Evolutionary conservation across 371 early-diverging fungal species (phyloP).

Genomic region (Mucor saturninus): DNA sequence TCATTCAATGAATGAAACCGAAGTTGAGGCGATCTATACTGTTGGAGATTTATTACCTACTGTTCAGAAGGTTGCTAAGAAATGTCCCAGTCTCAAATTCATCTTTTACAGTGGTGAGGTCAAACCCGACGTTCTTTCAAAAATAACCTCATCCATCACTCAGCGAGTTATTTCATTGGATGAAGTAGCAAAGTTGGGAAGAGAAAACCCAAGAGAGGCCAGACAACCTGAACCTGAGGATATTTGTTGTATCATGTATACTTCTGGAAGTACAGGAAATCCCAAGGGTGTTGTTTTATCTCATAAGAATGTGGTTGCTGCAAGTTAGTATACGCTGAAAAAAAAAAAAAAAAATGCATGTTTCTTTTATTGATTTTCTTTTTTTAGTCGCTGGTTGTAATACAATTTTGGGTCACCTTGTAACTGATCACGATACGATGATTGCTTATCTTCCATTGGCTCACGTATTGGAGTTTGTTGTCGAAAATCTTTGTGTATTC

Average conservation of each 20-base stretch:
- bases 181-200: conserved; percentile 68
- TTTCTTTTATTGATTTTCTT: conserved; percentile 12
- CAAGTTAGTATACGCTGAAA: conserved; percentile 46
- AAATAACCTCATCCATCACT: conserved; percentile 30
- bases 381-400: conserved; percentile 64
- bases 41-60: conserved; percentile 81
- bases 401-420: conserved; percentile 50
- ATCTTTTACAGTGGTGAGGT: conserved; percentile 83
- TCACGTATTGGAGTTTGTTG: conserved; percentile 89
- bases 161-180: conserved; percentile 45
- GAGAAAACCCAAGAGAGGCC: conserved; percentile 63
- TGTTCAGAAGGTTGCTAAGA: conserved; percentile 63
- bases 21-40: conserved; percentile 78
- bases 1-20: conserved; percentile 87
- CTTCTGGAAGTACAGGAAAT: conserved; percentile 92
- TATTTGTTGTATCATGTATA: conserved; percentile 94
- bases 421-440: conserved; percentile 64
- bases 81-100: conserved; percentile 69
- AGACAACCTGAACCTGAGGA: conserved; percentile 75
- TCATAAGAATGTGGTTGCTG: conserved; percentile 86
- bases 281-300: conserved; percentile 91
- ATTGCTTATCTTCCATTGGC: conserved; percentile 95
- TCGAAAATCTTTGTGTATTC: conserved; percentile 75
- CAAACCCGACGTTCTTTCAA: conserved; percentile 49
- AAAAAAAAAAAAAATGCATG: neutral